These are phyloP conservation scores for Geosmithia morbida DNA, from an alignment of 2,329 filamentous ascomycete species.

Conservation along the genomic window DNA sequence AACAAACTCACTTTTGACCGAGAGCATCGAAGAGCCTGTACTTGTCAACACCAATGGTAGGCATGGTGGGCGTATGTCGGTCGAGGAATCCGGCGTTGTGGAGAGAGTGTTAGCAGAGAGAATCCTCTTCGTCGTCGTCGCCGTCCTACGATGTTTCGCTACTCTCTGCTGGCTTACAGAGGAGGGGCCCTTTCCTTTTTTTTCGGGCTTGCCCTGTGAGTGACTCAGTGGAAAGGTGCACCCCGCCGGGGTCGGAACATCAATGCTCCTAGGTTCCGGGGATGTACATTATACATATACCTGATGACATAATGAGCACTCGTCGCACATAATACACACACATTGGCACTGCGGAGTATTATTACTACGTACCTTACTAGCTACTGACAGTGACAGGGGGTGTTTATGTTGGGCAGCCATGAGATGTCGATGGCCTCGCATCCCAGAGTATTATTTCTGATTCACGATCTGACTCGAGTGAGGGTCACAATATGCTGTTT, in stretches of 20 bases:
- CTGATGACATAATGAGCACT: not conserved
- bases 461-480: too few relatives aligned
- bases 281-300: too few relatives aligned
- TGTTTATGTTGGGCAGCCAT: not conserved
- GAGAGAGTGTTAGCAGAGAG: not conserved
- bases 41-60: conserved; percentile 94
- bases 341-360: too few relatives aligned
- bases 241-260: conserved; percentile 12
- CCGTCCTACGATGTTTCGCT: not conserved
- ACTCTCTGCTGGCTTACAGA: not conserved
- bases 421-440: not conserved
- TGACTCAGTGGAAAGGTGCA: not conserved
- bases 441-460: not conserved
- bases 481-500: not conserved
- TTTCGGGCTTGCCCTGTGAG: not conserved
- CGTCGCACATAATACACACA: not conserved
- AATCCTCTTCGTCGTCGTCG: not conserved
- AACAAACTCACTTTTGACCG: conserved; percentile 55
- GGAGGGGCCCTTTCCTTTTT: not conserved
- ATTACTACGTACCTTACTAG: too few relatives aligned
- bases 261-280: conserved; percentile 11
- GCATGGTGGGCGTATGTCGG: conserved; percentile 45
- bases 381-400: too few relatives aligned
- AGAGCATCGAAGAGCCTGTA: conserved; percentile 88
- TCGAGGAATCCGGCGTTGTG: not conserved